Evolutionary conservation across 2,329 filamentous ascomycete genomes (phyloP).

Genomic region (Blumeria graminis): DNA sequence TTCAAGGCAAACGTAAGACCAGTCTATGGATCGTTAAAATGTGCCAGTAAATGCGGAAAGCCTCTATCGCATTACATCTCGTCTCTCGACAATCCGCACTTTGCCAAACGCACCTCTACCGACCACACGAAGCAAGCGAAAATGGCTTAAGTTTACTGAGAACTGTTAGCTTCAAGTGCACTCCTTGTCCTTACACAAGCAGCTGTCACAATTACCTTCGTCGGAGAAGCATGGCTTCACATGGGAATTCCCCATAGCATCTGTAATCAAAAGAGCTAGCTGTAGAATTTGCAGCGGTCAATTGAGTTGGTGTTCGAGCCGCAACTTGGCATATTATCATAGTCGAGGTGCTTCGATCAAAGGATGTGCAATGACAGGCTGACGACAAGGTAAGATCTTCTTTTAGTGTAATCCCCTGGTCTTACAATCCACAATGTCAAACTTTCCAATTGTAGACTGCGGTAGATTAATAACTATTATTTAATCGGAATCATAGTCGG

Average conservation of each 20-base stretch:
- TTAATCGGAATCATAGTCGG: too few relatives aligned
- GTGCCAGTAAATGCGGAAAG: background rate
- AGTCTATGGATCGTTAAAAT: background rate
- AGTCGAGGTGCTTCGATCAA: too few relatives aligned
- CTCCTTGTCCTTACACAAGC: slow-evolving; percentile 1
- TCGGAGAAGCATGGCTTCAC: background rate
- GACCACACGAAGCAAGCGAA: slow-evolving; percentile 80
- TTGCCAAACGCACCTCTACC: slow-evolving; percentile 97
- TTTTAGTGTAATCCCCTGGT: too few relatives aligned
- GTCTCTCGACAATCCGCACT: slow-evolving; percentile 92
- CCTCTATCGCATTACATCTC: slow-evolving; percentile 37
- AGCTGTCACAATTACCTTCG: slow-evolving; percentile 5
- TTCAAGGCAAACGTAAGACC: slow-evolving; percentile 86
- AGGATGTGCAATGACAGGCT: too few relatives aligned
- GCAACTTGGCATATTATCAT: too few relatives aligned
- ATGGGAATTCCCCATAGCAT: background rate
- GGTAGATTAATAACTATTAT: too few relatives aligned
- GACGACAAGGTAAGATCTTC: too few relatives aligned
- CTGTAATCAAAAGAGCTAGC: too few relatives aligned
- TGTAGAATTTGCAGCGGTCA: too few relatives aligned
- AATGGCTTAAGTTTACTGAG: slow-evolving; percentile 88
- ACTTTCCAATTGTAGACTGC: too few relatives aligned
- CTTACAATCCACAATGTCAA: too few relatives aligned
- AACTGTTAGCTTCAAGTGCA: background rate
- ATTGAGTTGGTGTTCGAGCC: too few relatives aligned